These are phyloP conservation scores for Spencermartinsiella ligniputridi DNA, from an alignment of 1,139 yeast species.

Conservation along the genomic window DNA sequence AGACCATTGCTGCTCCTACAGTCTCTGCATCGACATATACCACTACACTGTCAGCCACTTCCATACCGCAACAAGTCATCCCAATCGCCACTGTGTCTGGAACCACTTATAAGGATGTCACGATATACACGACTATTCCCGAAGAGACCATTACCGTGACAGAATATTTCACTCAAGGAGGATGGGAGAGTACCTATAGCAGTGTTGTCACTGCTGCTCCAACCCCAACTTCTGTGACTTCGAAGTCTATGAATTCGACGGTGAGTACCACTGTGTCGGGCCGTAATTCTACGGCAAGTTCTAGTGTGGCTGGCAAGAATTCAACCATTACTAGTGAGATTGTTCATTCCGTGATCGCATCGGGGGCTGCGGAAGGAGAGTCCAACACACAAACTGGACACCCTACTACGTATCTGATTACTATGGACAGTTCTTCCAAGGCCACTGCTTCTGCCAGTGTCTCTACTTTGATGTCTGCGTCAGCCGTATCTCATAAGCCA, in stretches of 20 bases:
- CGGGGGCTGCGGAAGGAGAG: neutral
- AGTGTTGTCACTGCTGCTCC: too few species aligned
- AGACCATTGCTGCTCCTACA: neutral
- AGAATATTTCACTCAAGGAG: too few species aligned
- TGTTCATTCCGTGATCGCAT: too few species aligned
- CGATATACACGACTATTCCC: conserved; percentile 14
- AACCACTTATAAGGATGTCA: conserved; percentile 12
- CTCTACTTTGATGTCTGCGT: neutral
- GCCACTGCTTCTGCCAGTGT: neutral
- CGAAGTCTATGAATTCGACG: too few species aligned
- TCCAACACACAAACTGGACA: conserved; percentile 2
- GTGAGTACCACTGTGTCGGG: too few species aligned
- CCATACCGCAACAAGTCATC: conserved; percentile 4
- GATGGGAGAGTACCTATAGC: too few species aligned
- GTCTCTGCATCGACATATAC: neutral
- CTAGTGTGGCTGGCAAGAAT: too few species aligned
- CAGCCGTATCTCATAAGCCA: neutral
- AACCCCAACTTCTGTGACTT: too few species aligned
- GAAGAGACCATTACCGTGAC: conserved; percentile 15
- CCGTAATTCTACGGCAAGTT: too few species aligned
- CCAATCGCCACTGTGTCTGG: conserved; percentile 19
- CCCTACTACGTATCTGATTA: conserved; percentile 4
- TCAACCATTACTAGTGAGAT: too few species aligned
- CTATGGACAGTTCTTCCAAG: neutral
- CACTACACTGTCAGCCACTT: neutral